Evolutionary conservation across 768 basidiomycete species (phyloP).

Genomic region (Dioszegia crocea): DNA sequence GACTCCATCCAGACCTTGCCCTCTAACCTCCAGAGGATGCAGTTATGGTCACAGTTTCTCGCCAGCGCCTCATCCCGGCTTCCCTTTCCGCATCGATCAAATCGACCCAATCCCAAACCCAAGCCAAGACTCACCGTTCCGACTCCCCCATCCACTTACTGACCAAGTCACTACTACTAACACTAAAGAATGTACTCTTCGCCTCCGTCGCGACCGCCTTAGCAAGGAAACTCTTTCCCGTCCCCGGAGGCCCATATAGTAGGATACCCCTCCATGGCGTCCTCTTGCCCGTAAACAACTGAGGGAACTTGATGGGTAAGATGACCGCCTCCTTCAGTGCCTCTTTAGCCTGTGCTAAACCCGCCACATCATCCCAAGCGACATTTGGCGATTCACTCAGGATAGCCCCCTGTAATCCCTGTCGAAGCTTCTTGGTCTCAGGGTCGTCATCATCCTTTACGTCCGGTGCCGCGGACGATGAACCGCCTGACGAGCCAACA

Average conservation of each 20-base stretch:
- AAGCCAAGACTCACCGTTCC: constrained; percentile 63
- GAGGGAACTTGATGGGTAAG: constrained; percentile 98
- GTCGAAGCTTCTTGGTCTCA: constrained; percentile 93
- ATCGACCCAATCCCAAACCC: too few species aligned
- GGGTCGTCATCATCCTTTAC: constrained; percentile 73
- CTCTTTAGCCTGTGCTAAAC: constrained; percentile 90
- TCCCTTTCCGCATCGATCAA: too few species aligned
- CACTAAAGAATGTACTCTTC: constrained; percentile 97
- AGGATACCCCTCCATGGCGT: constrained; percentile 96
- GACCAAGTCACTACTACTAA: constrained; percentile 89
- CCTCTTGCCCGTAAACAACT: constrained; percentile 95
- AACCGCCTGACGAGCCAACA: constrained; percentile 50
- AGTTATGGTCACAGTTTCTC: too few species aligned
- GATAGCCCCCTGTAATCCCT: constrained; percentile 79
- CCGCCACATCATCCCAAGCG: constrained; percentile 97
- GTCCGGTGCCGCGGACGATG: constrained; percentile 49
- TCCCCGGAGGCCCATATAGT: constrained; percentile 94
- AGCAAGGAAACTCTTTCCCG: constrained; percentile 92
- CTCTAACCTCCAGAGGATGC: too few species aligned
- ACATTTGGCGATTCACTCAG: constrained; percentile 90
- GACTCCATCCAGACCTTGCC: too few species aligned
- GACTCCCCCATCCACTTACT: constrained; percentile 99
- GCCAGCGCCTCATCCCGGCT: too few species aligned
- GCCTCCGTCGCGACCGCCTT: constrained; percentile 99
- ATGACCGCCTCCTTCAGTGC: constrained; percentile 97